These are phyloP conservation scores for Penicillium argentinense DNA, from an alignment of 495 filamentous ascomycete genomes.

Conservation along the genomic window DNA sequence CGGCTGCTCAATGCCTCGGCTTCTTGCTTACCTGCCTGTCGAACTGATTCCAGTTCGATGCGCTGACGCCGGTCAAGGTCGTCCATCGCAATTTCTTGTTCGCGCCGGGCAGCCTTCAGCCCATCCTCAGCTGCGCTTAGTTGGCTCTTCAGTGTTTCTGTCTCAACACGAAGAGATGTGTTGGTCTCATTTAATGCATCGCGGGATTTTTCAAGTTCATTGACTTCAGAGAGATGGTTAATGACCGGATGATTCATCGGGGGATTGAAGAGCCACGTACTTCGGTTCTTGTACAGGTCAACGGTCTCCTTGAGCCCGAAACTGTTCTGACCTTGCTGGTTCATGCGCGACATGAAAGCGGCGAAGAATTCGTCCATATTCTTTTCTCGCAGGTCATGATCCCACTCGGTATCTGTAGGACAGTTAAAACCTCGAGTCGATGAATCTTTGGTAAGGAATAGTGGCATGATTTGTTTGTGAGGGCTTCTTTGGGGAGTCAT, in stretches of 20 bases:
- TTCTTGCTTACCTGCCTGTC: slow-evolving; percentile 42
- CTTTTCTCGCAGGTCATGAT: slow-evolving; percentile 65
- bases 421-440: slow-evolving; percentile 52
- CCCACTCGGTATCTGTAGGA: slow-evolving; percentile 60
- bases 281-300: slow-evolving; percentile 66
- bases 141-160: slow-evolving; percentile 56
- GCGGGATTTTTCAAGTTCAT: slow-evolving; percentile 62
- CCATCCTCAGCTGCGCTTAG: slow-evolving; percentile 40
- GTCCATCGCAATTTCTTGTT: slow-evolving; percentile 58
- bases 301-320: slow-evolving; percentile 67
- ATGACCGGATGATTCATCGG: neutral
- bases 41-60: slow-evolving; percentile 44
- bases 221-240: slow-evolving; percentile 50
- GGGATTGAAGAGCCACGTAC: slow-evolving; percentile 52
- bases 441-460: slow-evolving; percentile 72
- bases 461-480: slow-evolving; percentile 21
- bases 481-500: slow-evolving; percentile 18
- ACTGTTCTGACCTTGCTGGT: slow-evolving; percentile 57
- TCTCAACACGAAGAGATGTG: slow-evolving; percentile 53
- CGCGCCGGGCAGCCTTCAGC: slow-evolving; percentile 51
- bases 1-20: slow-evolving; percentile 36
- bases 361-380: slow-evolving; percentile 64
- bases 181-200: slow-evolving; percentile 58
- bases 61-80: slow-evolving; percentile 52
- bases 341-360: slow-evolving; percentile 60